These are phyloP conservation scores for Blastobotrys indianensis DNA, from an alignment of 1,139 yeast genomes.

Conservation along the genomic window DNA sequence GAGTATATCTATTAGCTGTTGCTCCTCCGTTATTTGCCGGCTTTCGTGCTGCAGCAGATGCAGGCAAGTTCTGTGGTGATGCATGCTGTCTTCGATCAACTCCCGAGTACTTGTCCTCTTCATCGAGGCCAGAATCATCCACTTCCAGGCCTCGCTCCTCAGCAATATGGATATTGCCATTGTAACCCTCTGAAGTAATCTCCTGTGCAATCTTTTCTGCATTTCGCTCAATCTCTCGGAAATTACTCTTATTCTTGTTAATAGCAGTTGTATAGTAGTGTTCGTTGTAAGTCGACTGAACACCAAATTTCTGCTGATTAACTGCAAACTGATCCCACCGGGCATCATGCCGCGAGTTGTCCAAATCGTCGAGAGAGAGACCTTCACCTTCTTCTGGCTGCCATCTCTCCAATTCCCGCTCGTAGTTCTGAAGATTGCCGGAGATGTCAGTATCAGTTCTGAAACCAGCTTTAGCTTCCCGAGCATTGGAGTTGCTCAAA, in stretches of 20 bases:
- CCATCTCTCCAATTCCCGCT: constrained; percentile 82
- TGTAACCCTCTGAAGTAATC: constrained; percentile 59
- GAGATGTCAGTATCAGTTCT: constrained; percentile 85
- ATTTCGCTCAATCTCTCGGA: constrained; percentile 51
- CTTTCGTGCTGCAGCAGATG: constrained; percentile 5
- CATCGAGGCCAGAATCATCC: constrained; percentile 86
- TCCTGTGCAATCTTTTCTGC: constrained; percentile 82
- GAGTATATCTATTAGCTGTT: constrained; percentile 42
- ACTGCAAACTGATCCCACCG: constrained; percentile 96
- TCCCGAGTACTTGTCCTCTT: constrained; percentile 94
- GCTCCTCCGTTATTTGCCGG: not conserved
- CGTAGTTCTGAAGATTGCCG: constrained; percentile 37
- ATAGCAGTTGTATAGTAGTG: constrained; percentile 82
- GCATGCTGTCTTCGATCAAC: constrained; percentile 40
- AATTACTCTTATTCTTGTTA: constrained; percentile 70
- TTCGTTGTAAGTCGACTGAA: constrained; percentile 82
- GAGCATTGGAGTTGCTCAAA: constrained; percentile 9
- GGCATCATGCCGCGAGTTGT: constrained; percentile 26
- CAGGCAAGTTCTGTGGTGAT: not conserved
- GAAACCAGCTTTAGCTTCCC: constrained; percentile 37
- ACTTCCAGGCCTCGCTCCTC: constrained; percentile 81
- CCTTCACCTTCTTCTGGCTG: constrained; percentile 55
- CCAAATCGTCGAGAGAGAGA: constrained; percentile 33
- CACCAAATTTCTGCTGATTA: constrained; percentile 83
- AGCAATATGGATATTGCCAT: constrained; percentile 73